These are phyloP conservation scores for Plantago elongata DNA, from an alignment of 257 asterid genomes.

Conservation along the genomic window DNA sequence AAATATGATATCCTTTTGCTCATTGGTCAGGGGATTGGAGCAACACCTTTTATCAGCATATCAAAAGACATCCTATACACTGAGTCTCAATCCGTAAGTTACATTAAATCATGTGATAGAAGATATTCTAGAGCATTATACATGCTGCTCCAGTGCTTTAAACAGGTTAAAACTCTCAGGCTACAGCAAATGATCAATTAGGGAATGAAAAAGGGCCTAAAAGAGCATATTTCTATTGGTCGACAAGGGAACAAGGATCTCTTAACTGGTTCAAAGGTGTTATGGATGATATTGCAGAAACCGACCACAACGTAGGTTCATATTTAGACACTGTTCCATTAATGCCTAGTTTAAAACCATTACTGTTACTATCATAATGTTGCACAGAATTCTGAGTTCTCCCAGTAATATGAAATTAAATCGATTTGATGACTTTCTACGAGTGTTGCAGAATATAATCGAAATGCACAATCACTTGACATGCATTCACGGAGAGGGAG, in stretches of 20 bases:
- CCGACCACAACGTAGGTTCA: constrained; percentile 56
- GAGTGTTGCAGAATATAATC: constrained; percentile 50
- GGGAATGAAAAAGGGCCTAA: constrained; percentile 39
- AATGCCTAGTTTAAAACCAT: no score
- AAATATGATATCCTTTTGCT: constrained; percentile 74
- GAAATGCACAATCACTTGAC: constrained; percentile 94
- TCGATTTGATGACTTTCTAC: background rate
- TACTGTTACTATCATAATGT: no score
- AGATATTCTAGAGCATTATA: background rate
- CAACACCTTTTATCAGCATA: constrained; percentile 87
- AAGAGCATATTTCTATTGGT: constrained; percentile 92
- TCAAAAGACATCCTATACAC: constrained; percentile 65
- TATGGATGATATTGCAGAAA: constrained; percentile 89
- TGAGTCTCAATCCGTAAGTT: constrained; percentile 42
- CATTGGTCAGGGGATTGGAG: constrained; percentile 87
- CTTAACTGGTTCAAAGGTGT: constrained; percentile 97
- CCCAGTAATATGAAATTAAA: background rate
- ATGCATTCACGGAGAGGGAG: constrained; percentile 91
- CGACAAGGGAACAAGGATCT: constrained; percentile 90
- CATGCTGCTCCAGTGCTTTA: background rate
- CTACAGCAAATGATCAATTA: constrained; percentile 9
- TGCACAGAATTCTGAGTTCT: background rate
- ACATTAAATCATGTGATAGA: background rate
- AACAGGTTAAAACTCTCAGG: constrained; percentile 26
- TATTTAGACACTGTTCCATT: background rate